These are phyloP conservation scores for Microdochium bolleyi DNA, from an alignment of 2,329 filamentous ascomycete species.

Conservation along the genomic window DNA sequence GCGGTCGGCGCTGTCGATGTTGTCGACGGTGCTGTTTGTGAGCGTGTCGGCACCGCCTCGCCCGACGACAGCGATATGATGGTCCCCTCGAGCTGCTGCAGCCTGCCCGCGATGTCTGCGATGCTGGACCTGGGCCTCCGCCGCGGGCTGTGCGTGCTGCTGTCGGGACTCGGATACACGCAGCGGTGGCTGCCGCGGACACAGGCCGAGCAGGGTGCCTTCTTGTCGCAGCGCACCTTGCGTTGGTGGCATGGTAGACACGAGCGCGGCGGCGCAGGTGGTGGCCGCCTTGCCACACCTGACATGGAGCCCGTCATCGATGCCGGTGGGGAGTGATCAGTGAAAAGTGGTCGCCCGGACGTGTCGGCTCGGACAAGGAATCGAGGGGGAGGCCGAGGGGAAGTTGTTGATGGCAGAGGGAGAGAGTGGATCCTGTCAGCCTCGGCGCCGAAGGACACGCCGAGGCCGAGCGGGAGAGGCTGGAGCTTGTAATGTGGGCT, in stretches of 20 bases:
- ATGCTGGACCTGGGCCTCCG: conserved; percentile 13
- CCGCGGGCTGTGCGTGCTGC: not conserved
- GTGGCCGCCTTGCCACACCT: not conserved
- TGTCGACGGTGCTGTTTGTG: not conserved
- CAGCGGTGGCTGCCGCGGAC: conserved; percentile 11
- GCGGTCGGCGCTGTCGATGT: too few species aligned
- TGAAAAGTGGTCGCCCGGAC: too few species aligned
- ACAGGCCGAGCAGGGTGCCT: conserved; percentile 12
- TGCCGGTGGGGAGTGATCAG: too few species aligned
- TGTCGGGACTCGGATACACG: conserved; percentile 10
- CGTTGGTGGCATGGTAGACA: conserved; percentile 15
- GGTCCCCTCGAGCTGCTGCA: conserved; percentile 12
- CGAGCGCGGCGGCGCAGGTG: conserved; percentile 4
- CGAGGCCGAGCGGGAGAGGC: not conserved
- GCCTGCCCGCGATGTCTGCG: conserved; percentile 12
- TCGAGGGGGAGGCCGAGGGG: too few species aligned
- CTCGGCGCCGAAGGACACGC: too few species aligned
- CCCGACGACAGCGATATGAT: conserved; percentile 4
- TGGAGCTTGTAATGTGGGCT: not conserved
- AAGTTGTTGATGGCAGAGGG: too few species aligned
- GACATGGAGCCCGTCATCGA: not conserved
- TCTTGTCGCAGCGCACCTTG: conserved; percentile 17
- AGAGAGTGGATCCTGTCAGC: too few species aligned
- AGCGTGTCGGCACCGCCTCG: not conserved
- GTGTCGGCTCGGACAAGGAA: too few species aligned